Evolutionary conservation across 345 rosid genomes (phyloP), one percentile per base, ranked within the genome.

Genomic region (Kandelia obovata): DNA sequence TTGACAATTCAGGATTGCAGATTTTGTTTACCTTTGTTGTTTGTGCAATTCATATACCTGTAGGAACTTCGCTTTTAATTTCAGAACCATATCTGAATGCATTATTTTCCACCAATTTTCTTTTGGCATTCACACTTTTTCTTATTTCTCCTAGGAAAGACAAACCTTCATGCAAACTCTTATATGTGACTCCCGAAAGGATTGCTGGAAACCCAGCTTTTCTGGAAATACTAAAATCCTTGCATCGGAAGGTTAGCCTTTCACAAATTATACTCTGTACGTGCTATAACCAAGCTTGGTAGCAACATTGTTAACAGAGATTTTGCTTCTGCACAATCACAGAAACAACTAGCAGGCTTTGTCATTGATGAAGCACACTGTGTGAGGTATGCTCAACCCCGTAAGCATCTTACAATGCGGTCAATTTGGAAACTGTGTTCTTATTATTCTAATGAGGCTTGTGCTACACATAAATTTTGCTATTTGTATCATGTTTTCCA

Each of bases 111-210:
- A 23, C 61, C 25, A 35, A 30, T 34, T 77, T 7, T 16, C 23
- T 31, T 31, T 65, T 53, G 35, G 64, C 59, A 57, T 58, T 70
- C 23, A 53, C 55, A 1, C 53, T 71, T 37, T 46, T 55, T 53
- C 51, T 66, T 73, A 52, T 47, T 73, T 73, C 62, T 67, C 67
- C 69, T 70, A 84, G 96, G 75, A 86, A 79, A 65, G 96, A 85
- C 67, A 85, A 81, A 51, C 97, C 98, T 34, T 89, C 88, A 23
- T 89, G 96, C 83, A 91, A 88, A 78, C 96, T 91, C 72, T 80
- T 94, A 65, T 91, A 94, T 67, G 96, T 91, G 75, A 94, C 97
- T 70, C 97, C 96, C 71, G 96, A 91, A 77, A 88, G 90, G 87
- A 83, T 84, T 32, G 96, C 78, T 30, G 97, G 99, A 67, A 94